phyloP scores from a whole-genome alignment of 768 basidiomycete genomes.

The Suillus plorans region DNA sequence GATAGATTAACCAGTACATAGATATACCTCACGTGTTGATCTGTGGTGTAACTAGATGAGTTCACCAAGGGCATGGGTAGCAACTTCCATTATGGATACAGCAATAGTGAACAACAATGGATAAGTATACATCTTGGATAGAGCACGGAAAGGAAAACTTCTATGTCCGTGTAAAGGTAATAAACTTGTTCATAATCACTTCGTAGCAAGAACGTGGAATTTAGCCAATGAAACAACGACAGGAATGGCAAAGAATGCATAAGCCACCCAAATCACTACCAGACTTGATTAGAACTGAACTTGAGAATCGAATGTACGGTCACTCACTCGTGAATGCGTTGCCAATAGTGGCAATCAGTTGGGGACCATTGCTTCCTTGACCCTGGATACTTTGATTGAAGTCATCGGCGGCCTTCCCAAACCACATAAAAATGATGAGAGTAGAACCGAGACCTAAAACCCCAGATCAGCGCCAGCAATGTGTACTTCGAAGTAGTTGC shows the following conservation, averaged over 20 bases:
- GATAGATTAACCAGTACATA: background rate
- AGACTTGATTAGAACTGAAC: constrained; percentile 5
- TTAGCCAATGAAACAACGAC: constrained; percentile 68
- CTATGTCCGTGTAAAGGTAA: background rate
- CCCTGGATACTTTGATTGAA: constrained; percentile 65
- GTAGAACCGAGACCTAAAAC: constrained; percentile 62
- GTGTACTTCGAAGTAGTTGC: constrained; percentile 13
- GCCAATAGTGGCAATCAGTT: constrained; percentile 59
- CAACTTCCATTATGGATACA: constrained; percentile 6
- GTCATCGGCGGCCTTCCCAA: constrained; percentile 74
- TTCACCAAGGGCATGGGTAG: background rate
- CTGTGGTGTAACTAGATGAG: background rate
- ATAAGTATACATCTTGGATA: background rate
- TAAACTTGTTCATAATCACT: constrained; percentile 26
- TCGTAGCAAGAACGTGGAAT: constrained; percentile 55
- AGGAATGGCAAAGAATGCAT: constrained; percentile 71
- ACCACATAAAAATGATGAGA: constrained; percentile 76
- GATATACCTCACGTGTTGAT: background rate
- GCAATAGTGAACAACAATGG: background rate
- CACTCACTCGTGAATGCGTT: constrained; percentile 76
- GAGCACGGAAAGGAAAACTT: background rate
- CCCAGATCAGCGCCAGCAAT: background rate
- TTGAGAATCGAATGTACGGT: background rate
- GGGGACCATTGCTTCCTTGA: constrained; percentile 53
- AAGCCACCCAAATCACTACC: constrained; percentile 78